Evolutionary conservation across 257 asterid species (phyloP).

Genomic region (Gentiana dahurica): DNA sequence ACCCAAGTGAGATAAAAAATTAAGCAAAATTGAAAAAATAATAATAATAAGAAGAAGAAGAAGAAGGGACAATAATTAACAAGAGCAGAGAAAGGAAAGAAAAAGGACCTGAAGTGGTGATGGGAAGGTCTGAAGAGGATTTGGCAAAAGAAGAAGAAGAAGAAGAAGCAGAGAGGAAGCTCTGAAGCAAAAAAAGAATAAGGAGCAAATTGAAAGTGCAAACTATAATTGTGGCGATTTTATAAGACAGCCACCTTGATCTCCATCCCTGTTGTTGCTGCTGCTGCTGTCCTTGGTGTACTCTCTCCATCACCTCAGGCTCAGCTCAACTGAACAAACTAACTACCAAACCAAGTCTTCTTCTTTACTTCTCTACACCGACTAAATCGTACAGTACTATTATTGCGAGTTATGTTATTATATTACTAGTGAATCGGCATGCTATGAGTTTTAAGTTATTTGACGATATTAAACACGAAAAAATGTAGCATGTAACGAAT

Average conservation of each 20-base stretch:
- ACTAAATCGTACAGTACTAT: too few species aligned
- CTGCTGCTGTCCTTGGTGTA: conserved; percentile 21
- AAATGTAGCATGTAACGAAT: too few species aligned
- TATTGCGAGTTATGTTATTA: too few species aligned
- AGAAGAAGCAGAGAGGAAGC: conserved; percentile 35
- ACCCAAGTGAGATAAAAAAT: not conserved
- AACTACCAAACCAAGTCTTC: too few species aligned
- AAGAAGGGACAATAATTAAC: too few species aligned
- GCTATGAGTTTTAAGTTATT: too few species aligned
- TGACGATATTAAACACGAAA: too few species aligned
- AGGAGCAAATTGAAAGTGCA: conserved; percentile 57
- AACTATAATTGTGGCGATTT: conserved; percentile 67
- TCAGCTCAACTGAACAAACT: too few species aligned
- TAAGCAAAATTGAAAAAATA: not conserved
- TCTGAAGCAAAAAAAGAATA: conserved; percentile 53
- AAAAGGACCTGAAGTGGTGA: conserved; percentile 35
- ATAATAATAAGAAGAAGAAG: not conserved
- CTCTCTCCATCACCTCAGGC: conserved; percentile 41
- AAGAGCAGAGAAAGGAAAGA: not conserved
- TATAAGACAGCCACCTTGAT: conserved; percentile 51
- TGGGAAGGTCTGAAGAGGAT: conserved; percentile 18
- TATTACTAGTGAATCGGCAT: too few species aligned
- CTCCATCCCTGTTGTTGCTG: conserved; percentile 51
- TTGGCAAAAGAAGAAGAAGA: conserved; percentile 18
- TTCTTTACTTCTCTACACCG: too few species aligned